Percentiles rank a stretch among this genome's conserved stretches.
These are phyloP conservation scores for Penicillium lividum DNA, from an alignment of 495 filamentous ascomycete species.

Conservation along the genomic window DNA sequence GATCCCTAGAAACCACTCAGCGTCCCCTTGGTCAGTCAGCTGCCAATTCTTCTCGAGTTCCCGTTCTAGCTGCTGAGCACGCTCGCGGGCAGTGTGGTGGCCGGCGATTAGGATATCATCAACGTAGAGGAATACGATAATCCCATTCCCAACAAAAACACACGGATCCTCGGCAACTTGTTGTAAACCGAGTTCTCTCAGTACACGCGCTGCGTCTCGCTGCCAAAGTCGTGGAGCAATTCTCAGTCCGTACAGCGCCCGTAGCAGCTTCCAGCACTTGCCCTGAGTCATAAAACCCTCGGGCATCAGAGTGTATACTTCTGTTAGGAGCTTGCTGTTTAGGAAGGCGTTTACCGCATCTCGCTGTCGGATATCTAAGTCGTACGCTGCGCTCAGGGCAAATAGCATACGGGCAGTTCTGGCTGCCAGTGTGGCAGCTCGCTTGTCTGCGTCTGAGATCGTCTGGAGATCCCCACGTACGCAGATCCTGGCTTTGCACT, in stretches of 20 bases:
- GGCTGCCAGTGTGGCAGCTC: too few relatives aligned
- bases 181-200: conserved; percentile 19
- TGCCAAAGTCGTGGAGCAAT: conserved; percentile 27
- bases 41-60: conserved; percentile 8
- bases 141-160: conserved; percentile 9
- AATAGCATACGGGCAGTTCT: too few relatives aligned
- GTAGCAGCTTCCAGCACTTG: conserved; percentile 3
- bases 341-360: conserved; percentile 16
- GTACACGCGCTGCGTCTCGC: conserved; percentile 16
- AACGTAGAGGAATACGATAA: too few relatives aligned
- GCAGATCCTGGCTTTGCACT: too few relatives aligned
- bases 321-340: conserved; percentile 9
- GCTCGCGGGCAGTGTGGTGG: background rate
- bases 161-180: conserved; percentile 15
- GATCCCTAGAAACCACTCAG: conserved; percentile 23
- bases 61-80: conserved; percentile 3
- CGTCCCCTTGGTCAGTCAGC: conserved; percentile 13
- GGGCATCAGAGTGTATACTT: conserved; percentile 8
- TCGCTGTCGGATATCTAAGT: conserved; percentile 8
- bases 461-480: too few relatives aligned
- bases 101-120: too few relatives aligned
- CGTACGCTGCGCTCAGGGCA: conserved; percentile 7
- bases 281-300: conserved; percentile 1
- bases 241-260: conserved; percentile 28
- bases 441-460: too few relatives aligned